phyloP scores from a whole-genome alignment of 1,139 yeast species.

The Pichia sp. region DNA sequence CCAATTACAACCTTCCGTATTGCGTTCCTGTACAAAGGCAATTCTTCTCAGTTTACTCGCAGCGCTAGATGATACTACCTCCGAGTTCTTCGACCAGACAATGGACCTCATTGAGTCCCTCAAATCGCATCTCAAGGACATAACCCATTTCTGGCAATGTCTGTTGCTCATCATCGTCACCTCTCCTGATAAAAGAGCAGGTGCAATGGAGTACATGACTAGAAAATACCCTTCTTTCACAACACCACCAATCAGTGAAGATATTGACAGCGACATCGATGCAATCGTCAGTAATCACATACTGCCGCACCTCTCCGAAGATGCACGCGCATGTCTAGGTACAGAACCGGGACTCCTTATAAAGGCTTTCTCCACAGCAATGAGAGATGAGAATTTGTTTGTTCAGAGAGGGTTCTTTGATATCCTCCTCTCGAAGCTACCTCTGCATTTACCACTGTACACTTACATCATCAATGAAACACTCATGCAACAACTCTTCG shows the following conservation, averaged over 20 bases:
- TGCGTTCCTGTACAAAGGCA: constrained; percentile 58
- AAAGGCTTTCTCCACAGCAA: constrained; percentile 65
- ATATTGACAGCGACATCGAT: neutral
- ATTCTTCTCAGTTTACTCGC: constrained; percentile 69
- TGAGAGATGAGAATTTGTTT: constrained; percentile 54
- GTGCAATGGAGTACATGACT: constrained; percentile 74
- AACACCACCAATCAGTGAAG: constrained; percentile 13
- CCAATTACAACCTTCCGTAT: constrained; percentile 39
- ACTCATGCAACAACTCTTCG: constrained; percentile 53
- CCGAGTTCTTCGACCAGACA: constrained; percentile 67
- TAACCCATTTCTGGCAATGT: constrained; percentile 80
- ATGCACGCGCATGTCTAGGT: constrained; percentile 51
- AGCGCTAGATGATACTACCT: constrained; percentile 87
- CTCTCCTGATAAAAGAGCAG: constrained; percentile 72
- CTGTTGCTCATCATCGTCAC: constrained; percentile 69
- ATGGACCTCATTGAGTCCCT: constrained; percentile 54
- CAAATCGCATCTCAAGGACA: constrained; percentile 53
- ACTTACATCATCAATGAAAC: constrained; percentile 37
- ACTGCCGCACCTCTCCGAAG: constrained; percentile 28
- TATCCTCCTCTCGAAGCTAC: constrained; percentile 58
- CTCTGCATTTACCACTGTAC: constrained; percentile 55
- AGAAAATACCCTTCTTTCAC: constrained; percentile 56
- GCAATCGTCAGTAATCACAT: constrained; percentile 12
- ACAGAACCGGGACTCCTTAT: constrained; percentile 79
- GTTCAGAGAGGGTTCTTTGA: constrained; percentile 91